Evolutionary conservation across 208 protist species (phyloP), one percentile per base, ranked within the genome.

Genomic region (Trypanosoma scelopori): DNA sequence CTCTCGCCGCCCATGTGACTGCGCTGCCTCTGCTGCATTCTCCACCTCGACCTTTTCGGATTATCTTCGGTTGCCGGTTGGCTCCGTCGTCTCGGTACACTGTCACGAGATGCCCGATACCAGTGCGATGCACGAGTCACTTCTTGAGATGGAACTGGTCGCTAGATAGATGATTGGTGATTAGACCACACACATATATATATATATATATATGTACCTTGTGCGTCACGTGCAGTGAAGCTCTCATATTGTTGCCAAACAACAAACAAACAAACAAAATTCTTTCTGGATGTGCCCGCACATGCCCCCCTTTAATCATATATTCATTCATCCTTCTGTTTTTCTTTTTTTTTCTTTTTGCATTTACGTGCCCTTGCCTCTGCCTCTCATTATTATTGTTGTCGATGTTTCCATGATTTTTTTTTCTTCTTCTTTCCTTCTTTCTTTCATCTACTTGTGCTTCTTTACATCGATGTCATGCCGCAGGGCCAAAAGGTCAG

Each of bases 61-160:
- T 27, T 78, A 75, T 48, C 39, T 89, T 23, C 82, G 69, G 39
- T 55, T 92, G n/a, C 73, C 78, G 3, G 71, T 51, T 0, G 76
- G 76, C 0, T 66, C 75, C 20, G 35, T 43, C 28, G 25, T 89
- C 39, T 47, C 79, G 69, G 82, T 87, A 56, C 74, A 78, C 27
- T 87, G 76, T 46, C 69, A 74, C 47, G 57, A 74, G 11, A 30
- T 74, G 23, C 42, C 69, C 52, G 53, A 70, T 50, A 72, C 65
- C 0, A 72, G 56, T 20, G 42, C 52, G 12, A 51, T 79, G 15
- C 46, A 75, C 48, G 86, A 87, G 48, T 82, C 76, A 1, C 81
- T 89, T 48, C 52, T 85, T 18, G 82, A 92, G 69, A 30, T 89
- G 25, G 79, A 83, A 51, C 72, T 78, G 51, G 55, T 89, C 3